phyloP scores from a whole-genome alignment of 75 land plant genomes.

The Adiantum capillusveneris region DNA sequence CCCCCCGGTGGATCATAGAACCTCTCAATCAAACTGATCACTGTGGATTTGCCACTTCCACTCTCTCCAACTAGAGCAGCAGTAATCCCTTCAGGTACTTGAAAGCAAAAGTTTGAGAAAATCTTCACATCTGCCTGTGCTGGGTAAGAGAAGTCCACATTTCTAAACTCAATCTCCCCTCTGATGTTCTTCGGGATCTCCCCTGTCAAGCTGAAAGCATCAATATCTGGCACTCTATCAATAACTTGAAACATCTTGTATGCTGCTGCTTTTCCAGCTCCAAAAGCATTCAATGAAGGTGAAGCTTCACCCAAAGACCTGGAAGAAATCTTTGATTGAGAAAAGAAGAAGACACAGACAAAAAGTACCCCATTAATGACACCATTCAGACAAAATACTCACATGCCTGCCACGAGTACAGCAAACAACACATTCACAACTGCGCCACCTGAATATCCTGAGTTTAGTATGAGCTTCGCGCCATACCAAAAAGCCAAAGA shows the following conservation, averaged over 20 bases:
- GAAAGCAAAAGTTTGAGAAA: constrained; percentile 58
- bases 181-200: constrained; percentile 38
- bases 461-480: constrained; percentile 39
- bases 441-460: constrained; percentile 59
- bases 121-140: constrained; percentile 77
- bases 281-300: constrained; percentile 72
- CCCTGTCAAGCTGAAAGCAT: constrained; percentile 65
- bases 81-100: constrained; percentile 67
- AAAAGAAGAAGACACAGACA: no score
- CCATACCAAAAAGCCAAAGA: constrained; percentile 85
- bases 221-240: constrained; percentile 75
- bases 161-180: constrained; percentile 76
- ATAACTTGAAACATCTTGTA: constrained; percentile 92
- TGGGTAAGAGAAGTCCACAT: constrained; percentile 78
- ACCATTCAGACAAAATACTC: constrained; percentile 23
- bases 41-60: constrained; percentile 97
- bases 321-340: no score
- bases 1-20: constrained; percentile 93
- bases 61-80: constrained; percentile 90
- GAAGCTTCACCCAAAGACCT: constrained; percentile 76
- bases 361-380: no score
- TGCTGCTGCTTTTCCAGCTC: constrained; percentile 89
- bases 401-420: constrained; percentile 80
- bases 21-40: constrained; percentile 84
- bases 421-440: constrained; percentile 77